Percentiles rank a stretch among this genome's conserved stretches.
phyloP scores from a whole-genome alignment of 345 rosid genomes.

The Abelmoschus esculentus region DNA sequence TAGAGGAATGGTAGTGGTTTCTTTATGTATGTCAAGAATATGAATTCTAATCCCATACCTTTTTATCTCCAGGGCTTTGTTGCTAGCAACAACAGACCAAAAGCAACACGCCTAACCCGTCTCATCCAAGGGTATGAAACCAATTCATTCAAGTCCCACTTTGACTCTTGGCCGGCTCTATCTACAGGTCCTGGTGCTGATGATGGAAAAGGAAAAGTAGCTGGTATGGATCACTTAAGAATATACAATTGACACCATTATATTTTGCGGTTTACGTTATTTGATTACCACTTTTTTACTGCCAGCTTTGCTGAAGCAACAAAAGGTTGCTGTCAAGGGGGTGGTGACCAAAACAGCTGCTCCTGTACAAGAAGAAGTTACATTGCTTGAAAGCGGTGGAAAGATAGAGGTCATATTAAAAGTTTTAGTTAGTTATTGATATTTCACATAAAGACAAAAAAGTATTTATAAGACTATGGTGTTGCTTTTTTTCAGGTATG shows the following conservation, averaged over 20 bases:
- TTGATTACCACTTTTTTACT: conserved; percentile 19
- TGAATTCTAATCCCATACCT: conserved; percentile 18
- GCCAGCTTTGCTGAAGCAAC: conserved; percentile 88
- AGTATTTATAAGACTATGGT: neutral
- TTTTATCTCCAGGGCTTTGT: conserved; percentile 58
- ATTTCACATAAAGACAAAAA: neutral
- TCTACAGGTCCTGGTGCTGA: conserved; percentile 71
- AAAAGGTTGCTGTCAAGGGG: conserved; percentile 86
- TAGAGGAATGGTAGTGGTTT: conserved; percentile 8
- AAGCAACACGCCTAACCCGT: conserved; percentile 62
- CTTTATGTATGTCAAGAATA: conserved; percentile 6
- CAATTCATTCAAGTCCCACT: conserved; percentile 76
- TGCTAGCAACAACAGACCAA: conserved; percentile 75
- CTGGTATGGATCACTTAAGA: conserved; percentile 44
- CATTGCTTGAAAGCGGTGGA: conserved; percentile 94
- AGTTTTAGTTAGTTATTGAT: conserved; percentile 8
- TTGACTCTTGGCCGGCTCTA: conserved; percentile 93
- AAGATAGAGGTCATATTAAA: conserved; percentile 73
- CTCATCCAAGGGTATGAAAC: conserved; percentile 96
- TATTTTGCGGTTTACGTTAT: conserved; percentile 11
- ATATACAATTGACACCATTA: conserved; percentile 6
- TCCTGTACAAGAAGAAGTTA: conserved; percentile 80
- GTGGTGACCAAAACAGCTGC: conserved; percentile 43
- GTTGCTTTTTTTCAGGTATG: conserved; percentile 53
- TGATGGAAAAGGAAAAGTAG: conserved; percentile 98